These are phyloP conservation scores for Metroxylon sagu DNA, from an alignment of 176 grass and related monocot genomes.

Conservation along the genomic window DNA sequence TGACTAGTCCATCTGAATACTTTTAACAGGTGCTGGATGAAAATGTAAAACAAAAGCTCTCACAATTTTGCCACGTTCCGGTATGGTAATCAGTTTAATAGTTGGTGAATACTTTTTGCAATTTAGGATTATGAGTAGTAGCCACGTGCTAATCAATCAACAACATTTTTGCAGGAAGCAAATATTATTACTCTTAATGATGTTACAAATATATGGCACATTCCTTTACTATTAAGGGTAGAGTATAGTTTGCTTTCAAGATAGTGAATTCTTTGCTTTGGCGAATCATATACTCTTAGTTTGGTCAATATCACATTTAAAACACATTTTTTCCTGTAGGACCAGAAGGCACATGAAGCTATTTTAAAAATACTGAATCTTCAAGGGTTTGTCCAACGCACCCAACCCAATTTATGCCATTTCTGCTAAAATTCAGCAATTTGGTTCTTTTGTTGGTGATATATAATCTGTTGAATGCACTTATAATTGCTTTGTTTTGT, in stretches of 20 bases:
- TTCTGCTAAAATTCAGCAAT: too few species aligned
- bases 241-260: constrained; percentile 10
- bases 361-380: constrained; percentile 85
- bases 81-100: constrained; percentile 11
- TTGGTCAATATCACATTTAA: background rate
- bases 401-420: background rate
- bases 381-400: constrained; percentile 42
- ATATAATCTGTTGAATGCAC: too few species aligned
- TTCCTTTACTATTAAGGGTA: constrained; percentile 92
- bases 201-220: constrained; percentile 97
- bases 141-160: background rate
- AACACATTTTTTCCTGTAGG: constrained; percentile 31
- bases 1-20: constrained; percentile 17
- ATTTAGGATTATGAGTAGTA: too few species aligned
- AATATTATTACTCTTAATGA: constrained; percentile 84
- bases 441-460: too few species aligned
- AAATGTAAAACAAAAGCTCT: constrained; percentile 73
- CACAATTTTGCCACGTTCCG: constrained; percentile 86
- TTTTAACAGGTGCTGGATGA: constrained; percentile 55
- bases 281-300: background rate
- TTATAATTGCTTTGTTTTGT: background rate
- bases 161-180: constrained; percentile 35
- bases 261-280: background rate
- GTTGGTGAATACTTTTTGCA: too few species aligned
- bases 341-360: constrained; percentile 95